Evolutionary conservation across 2,329 filamentous ascomycete genomes (phyloP).

Genomic region (Fusarium domesticum): DNA sequence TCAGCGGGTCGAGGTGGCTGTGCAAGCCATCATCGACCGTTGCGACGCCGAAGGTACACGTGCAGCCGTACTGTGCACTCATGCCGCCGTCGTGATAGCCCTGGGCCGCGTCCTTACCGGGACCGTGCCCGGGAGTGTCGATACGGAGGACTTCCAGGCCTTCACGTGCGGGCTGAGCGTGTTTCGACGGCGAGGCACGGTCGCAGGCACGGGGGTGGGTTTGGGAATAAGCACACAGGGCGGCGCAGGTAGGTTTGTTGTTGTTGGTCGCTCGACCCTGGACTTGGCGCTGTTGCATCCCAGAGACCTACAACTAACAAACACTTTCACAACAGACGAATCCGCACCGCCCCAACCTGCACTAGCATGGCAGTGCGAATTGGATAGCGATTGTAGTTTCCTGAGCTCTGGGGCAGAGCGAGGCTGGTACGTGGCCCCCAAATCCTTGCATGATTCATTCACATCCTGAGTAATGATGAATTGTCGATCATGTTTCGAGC

Average conservation of each 20-base stretch:
- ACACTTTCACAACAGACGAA: conserved; percentile 11
- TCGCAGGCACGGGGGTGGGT: not conserved
- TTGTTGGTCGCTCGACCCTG: conserved; percentile 6
- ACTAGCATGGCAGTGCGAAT: conserved; percentile 76
- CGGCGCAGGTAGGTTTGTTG: conserved; percentile 13
- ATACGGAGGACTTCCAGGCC: conserved; percentile 76
- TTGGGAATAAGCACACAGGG: not conserved
- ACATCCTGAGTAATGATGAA: not conserved
- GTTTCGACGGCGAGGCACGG: conserved; percentile 42
- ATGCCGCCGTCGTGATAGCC: conserved; percentile 86
- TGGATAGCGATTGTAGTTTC: conserved; percentile 84
- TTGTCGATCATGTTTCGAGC: not conserved
- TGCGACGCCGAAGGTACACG: conserved; percentile 69
- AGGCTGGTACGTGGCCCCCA: conserved; percentile 76
- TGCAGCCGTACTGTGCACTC: conserved; percentile 77
- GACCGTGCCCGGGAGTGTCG: conserved; percentile 65
- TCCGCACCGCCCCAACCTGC: conserved; percentile 28
- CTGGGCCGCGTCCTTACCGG: conserved; percentile 82
- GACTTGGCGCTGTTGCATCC: not conserved
- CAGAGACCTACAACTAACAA: conserved; percentile 8
- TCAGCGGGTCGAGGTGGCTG: conserved; percentile 68
- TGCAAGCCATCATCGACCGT: conserved; percentile 67
- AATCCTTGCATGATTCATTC: no score
- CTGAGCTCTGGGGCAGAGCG: conserved; percentile 76
- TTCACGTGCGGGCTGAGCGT: conserved; percentile 79